These are phyloP conservation scores for Hippophae gyantsensis DNA, from an alignment of 306 rosid species.

Conservation along the genomic window DNA sequence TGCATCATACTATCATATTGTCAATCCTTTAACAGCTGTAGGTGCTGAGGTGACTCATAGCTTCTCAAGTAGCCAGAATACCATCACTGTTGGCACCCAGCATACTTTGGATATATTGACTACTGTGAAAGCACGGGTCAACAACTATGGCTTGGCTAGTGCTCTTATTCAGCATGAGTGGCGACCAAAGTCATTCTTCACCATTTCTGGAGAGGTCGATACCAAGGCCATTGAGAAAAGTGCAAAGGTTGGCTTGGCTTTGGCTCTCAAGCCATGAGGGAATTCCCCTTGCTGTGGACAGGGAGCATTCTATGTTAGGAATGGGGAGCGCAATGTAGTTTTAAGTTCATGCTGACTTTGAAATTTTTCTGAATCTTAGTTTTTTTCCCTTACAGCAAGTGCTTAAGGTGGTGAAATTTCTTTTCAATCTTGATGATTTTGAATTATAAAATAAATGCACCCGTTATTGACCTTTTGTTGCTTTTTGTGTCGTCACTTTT, in stretches of 20 bases:
- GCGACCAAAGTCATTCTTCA: constrained; percentile 87
- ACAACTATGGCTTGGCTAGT: constrained; percentile 58
- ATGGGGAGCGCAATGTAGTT: constrained; percentile 29
- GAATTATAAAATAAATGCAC: constrained; percentile 32
- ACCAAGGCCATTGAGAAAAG: constrained; percentile 79
- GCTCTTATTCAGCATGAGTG: constrained; percentile 94
- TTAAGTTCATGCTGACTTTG: constrained; percentile 22
- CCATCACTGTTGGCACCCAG: constrained; percentile 65
- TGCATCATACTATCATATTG: constrained; percentile 67
- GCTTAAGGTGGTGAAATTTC: neutral
- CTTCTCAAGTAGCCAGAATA: constrained; percentile 59
- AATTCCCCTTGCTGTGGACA: constrained; percentile 15
- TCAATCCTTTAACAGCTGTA: constrained; percentile 58
- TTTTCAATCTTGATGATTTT: constrained; percentile 6
- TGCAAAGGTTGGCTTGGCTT: constrained; percentile 70
- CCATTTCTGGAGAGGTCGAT: constrained; percentile 91
- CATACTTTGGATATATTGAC: constrained; percentile 73
- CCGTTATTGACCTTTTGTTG: constrained; percentile 6
- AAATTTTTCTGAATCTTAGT: constrained; percentile 4
- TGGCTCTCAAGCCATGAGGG: constrained; percentile 79
- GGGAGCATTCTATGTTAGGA: constrained; percentile 28
- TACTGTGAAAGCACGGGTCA: constrained; percentile 54
- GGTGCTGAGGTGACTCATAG: constrained; percentile 76
- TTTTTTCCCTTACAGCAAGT: constrained; percentile 2
- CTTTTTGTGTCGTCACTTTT: neutral